A percentile compares a stretch with the other conserved stretches of the same genome.
Conservation (phyloP, 768 basidiomycete species). For the Sporobolomyces phaffii region DNA sequence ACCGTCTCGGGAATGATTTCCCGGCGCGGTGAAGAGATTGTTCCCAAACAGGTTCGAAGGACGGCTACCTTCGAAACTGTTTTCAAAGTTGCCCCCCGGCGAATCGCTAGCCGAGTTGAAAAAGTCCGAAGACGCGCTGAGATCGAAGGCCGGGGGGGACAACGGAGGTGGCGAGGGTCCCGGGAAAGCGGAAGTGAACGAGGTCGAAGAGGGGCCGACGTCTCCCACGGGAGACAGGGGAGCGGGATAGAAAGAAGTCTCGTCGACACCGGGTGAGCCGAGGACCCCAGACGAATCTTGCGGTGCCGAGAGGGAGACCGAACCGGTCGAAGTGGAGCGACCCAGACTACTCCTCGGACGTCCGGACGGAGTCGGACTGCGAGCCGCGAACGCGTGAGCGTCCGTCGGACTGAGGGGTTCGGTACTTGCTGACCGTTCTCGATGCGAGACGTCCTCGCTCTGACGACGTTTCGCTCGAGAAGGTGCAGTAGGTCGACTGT, state of each 20-base stretch:
- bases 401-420: slow-evolving; percentile 27
- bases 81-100: slow-evolving; percentile 11
- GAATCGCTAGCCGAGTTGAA: slow-evolving; percentile 1
- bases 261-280: slow-evolving; percentile 21
- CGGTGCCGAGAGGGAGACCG: slow-evolving; percentile 6
- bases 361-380: slow-evolving; percentile 19
- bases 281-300: neutral
- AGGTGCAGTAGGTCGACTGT: slow-evolving; percentile 28
- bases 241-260: slow-evolving; percentile 23
- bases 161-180: neutral
- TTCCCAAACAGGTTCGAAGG: slow-evolving; percentile 23
- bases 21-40: neutral
- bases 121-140: neutral
- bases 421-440: slow-evolving; percentile 9
- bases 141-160: slow-evolving; percentile 1
- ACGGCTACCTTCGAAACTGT: neutral
- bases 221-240: slow-evolving; percentile 23
- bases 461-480: slow-evolving; percentile 18
- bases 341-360: slow-evolving; percentile 7
- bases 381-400: neutral
- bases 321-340: neutral
- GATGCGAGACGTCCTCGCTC: slow-evolving; percentile 16
- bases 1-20: neutral
- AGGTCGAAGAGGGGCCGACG: slow-evolving; percentile 12
- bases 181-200: slow-evolving; percentile 14